Base-by-base conservation (phyloP, 768 basidiomycete genomes). In the Chalciporus sphaerocephalus region DNA sequence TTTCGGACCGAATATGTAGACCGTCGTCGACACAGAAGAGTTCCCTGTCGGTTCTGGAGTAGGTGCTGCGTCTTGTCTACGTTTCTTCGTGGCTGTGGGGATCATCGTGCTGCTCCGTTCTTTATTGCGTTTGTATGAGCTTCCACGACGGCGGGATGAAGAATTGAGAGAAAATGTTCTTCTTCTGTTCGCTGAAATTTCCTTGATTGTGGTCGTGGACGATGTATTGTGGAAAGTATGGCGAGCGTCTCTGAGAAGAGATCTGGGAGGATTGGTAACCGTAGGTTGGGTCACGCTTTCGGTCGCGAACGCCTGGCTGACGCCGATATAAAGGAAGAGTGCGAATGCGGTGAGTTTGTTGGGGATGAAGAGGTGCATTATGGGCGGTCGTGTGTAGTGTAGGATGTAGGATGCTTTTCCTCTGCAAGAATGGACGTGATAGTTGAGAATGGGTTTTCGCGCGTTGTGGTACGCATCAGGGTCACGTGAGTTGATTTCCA, bases 1-100 rank as follows among this genome's bases (percentile, higher is more conserved):
- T 7, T 55, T 51, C 15, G 40, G 53, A 25, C 48, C 55, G 5
- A 25, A 48, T 42, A 65, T 64, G 47, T 69, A 68, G 21, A 74
- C 66, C 1, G 70, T 74, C 5, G 68, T 72, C 20, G 55, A 48
- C 6, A 51, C 6, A 0, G 66, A 66, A 2, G 66, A 44, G 0
- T 50, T 44, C 2, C 69, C 71, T 1, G 72, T 73, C 3, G 73
- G 71, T 36, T 64, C 59, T 3, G 72, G 72, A 2, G 72, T 74
- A 0, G 73, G 73, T 16, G 55, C 48, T 6, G 47, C 53, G 25
- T 63, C 48, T 25, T 46, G 62, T 18, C 60, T 57, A n/a, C 52
- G 58, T 34, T 12, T 28, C 20, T 36, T 47, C 18, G 57, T 59
- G 0, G 54, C 51, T 4, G 57, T 50, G 32, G 49, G 42, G n/a